A percentile compares a stretch with the other conserved stretches of the same genome.
Evolutionary conservation across 1,284 basidiomycete genomes (phyloP).

Genomic region (Malassezia dermatis): DNA sequence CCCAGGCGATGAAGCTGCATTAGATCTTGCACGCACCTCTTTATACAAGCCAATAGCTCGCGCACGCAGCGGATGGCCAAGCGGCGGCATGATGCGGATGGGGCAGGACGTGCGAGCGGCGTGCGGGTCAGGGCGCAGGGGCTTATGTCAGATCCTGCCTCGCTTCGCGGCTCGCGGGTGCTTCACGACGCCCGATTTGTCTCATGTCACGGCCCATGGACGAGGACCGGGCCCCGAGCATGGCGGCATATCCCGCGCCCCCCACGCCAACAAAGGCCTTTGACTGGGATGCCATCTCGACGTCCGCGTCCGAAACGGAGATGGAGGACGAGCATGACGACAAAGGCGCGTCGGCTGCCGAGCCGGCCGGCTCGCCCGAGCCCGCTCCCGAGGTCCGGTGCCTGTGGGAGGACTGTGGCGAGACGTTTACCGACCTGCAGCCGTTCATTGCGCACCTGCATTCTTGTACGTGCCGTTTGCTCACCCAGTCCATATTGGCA

Average conservation of each 20-base stretch:
- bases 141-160: slow-evolving; percentile 12
- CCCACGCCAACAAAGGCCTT: neutral
- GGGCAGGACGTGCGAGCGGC: neutral
- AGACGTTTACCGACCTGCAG: slow-evolving; percentile 60
- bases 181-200: neutral
- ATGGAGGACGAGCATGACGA: slow-evolving; percentile 11
- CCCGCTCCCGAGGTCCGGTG: slow-evolving; percentile 50
- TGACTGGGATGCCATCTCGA: slow-evolving; percentile 23
- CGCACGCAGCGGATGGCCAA: slow-evolving; percentile 37
- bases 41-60: slow-evolving; percentile 43
- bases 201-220: slow-evolving; percentile 7
- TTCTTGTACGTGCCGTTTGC: slow-evolving; percentile 54
- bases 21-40: slow-evolving; percentile 18
- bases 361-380: slow-evolving; percentile 20
- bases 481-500: slow-evolving; percentile 58
- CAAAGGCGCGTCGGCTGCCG: slow-evolving; percentile 2
- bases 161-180: neutral
- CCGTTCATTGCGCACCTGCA: slow-evolving; percentile 69
- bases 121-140: neutral
- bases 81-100: slow-evolving; percentile 30
- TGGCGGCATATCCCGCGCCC: neutral
- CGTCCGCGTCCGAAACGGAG: slow-evolving; percentile 32
- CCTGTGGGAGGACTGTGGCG: slow-evolving; percentile 67
- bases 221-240: neutral
- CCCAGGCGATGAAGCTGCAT: slow-evolving; percentile 40